A percentile compares a stretch with the other conserved stretches of the same genome.
Evolutionary conservation across 2,329 filamentous ascomycete genomes (phyloP).

Genomic region (Aspergillus tanneri): DNA sequence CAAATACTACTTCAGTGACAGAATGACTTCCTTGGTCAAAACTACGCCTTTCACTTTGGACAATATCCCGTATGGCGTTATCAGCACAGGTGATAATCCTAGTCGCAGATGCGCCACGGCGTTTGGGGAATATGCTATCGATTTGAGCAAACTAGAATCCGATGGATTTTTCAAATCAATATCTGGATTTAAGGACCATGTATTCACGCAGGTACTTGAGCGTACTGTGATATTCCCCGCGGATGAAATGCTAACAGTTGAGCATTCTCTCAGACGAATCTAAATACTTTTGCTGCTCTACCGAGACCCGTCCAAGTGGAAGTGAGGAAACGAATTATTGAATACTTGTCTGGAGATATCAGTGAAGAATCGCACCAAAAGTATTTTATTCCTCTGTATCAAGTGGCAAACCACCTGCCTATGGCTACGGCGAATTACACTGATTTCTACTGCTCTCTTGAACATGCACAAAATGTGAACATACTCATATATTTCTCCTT

Average conservation of each 20-base stretch:
- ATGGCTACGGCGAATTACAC: constrained; percentile 20
- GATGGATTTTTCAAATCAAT: constrained; percentile 13
- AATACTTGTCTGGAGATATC: constrained; percentile 2
- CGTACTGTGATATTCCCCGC: no score
- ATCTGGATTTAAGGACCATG: constrained; percentile 1
- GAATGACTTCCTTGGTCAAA: background rate
- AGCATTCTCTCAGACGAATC: background rate
- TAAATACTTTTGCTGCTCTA: constrained; percentile 16
- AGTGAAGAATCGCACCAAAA: background rate
- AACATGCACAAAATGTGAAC: constrained; percentile 17
- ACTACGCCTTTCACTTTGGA: constrained; percentile 18
- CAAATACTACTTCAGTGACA: background rate
- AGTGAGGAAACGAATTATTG: constrained; percentile 8
- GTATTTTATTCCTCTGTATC: constrained; percentile 9
- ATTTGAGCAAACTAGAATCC: constrained; percentile 12
- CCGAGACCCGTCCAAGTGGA: constrained; percentile 6
- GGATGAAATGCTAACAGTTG: background rate
- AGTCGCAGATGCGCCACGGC: constrained; percentile 15
- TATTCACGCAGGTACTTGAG: constrained; percentile 10
- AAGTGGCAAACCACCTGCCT: constrained; percentile 14
- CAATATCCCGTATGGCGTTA: constrained; percentile 20
- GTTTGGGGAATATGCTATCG: constrained; percentile 12
- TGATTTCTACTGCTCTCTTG: constrained; percentile 20
- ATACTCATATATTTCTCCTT: background rate
- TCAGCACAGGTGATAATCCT: constrained; percentile 10